Base-by-base conservation (phyloP, 257 asterid genomes). In the Plantago major region DNA sequence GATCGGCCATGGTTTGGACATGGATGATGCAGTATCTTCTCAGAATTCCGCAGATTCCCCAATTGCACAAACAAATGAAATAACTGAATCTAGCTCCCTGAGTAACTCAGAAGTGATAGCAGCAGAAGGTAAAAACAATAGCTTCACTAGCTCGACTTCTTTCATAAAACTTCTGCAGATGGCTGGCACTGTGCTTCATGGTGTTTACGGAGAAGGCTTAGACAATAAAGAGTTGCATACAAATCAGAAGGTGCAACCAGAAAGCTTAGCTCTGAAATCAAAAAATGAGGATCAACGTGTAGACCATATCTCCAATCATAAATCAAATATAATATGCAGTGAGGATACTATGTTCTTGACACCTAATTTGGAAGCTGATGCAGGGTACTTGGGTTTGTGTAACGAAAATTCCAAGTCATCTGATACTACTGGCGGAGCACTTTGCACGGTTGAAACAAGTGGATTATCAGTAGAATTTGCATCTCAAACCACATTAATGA, bases 401-500 rank as follows among this genome's bases (percentile, higher is more conserved):
- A 75, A 62, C 48, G 60, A 69, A 68, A 72, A 64, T 7, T 33
- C 40, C 62, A 71, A 72, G 62, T 22, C 26, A 55, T 65, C 55
- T 4, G 46, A 52, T 43, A 46, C 63, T 46, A 52, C 67, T 55
- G 51, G 69, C 15, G 58, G 44, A 33, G 89, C 73, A 69, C 72
- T 62, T 71, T 74, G 70, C 69, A 61, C 61, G 7, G 62, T 77
- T 8, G 86, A 80, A 76, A 75, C 65, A 77, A 83, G 91, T 71
- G 94, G 68, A 50, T 72, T 76, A 54, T 82, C 89, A 8, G 73
- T 81, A 69, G 91, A 83, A 76, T 83, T 84, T 55, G 85, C 77
- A 51, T 74, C 76, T 14, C 83, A 75, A 46, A 68, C 81, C 68
- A 52, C 74, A 47, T 64, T 17, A 71, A 73, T 71, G 73, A 33